phyloP scores from a whole-genome alignment of 768 basidiomycete genomes.

The Heimioporus sp. region DNA sequence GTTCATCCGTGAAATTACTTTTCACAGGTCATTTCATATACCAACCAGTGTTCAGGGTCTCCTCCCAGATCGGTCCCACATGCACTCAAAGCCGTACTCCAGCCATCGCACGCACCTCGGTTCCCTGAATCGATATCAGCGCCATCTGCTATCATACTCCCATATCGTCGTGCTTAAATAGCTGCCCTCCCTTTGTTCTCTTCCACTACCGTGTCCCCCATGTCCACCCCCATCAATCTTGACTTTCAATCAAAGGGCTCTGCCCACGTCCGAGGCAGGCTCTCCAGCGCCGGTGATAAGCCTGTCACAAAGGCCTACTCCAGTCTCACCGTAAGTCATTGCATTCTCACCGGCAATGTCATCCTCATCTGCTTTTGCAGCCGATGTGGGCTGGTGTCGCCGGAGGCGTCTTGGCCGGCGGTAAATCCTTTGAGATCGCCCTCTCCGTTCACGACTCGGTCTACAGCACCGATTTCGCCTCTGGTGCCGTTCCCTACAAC shows the following conservation, averaged over 20 bases:
- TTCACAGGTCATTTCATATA: conserved; percentile 7
- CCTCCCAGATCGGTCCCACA: conserved; percentile 4
- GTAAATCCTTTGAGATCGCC: conserved; percentile 65
- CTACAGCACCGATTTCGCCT: conserved; percentile 78
- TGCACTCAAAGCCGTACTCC: not conserved
- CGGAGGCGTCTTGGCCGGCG: conserved; percentile 57
- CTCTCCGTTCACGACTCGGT: conserved; percentile 83
- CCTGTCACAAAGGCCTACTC: conserved; percentile 50
- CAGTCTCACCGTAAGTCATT: conserved; percentile 59
- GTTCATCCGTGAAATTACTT: not conserved
- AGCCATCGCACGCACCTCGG: conserved; percentile 2
- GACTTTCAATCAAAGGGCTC: conserved; percentile 66
- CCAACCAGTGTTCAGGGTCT: conserved; percentile 27
- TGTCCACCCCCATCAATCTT: conserved; percentile 44
- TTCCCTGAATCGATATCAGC: conserved; percentile 9
- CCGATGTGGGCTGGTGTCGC: conserved; percentile 89
- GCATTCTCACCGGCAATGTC: not conserved
- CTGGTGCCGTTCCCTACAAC: conserved; percentile 51
- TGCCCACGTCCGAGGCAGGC: conserved; percentile 60
- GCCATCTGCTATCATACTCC: not conserved
- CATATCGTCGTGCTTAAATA: conserved; percentile 31
- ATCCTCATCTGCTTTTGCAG: conserved; percentile 37
- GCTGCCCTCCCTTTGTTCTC: conserved; percentile 18
- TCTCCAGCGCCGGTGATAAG: conserved; percentile 54
- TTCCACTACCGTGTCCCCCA: conserved; percentile 32